phyloP scores from a whole-genome alignment of 169 alveolate species.

The Cryptosporidium baileyi region DNA sequence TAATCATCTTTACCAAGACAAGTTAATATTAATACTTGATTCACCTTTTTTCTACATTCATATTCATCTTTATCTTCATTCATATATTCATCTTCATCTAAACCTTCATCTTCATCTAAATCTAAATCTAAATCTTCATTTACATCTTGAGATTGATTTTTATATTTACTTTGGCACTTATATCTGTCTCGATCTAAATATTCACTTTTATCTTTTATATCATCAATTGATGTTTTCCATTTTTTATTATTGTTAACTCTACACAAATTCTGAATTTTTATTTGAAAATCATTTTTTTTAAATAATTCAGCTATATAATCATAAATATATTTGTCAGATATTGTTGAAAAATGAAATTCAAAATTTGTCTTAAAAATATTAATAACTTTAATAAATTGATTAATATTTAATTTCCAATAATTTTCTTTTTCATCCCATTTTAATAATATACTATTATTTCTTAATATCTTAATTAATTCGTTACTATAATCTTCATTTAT shows the following conservation, averaged over 20 bases:
- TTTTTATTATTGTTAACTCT: not conserved
- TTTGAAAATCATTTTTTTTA: not conserved
- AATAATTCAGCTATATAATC: not conserved
- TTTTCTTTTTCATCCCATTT: conserved; percentile 30
- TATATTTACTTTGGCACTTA: not conserved
- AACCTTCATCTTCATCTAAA: not conserved
- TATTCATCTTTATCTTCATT: not conserved
- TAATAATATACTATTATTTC: conserved; percentile 4
- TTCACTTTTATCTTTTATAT: not conserved
- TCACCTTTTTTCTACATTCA: not conserved
- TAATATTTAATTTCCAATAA: conserved; percentile 15
- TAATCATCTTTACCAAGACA: conserved; percentile 60
- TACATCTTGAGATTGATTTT: not conserved
- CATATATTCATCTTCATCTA: not conserved
- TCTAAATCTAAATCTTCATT: not conserved
- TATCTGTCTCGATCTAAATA: not conserved
- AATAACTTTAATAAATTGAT: conserved; percentile 3
- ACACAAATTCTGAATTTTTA: not conserved
- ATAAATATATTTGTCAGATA: not conserved
- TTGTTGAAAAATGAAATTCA: conserved; percentile 12
- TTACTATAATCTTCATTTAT: not conserved
- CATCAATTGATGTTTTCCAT: not conserved
- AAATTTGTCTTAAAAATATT: not conserved
- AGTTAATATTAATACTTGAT: conserved; percentile 7
- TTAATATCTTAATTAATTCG: not conserved